These are phyloP conservation scores for Elongisporangium anandrum DNA, from an alignment of 352 stramenopile species.

Conservation along the genomic window DNA sequence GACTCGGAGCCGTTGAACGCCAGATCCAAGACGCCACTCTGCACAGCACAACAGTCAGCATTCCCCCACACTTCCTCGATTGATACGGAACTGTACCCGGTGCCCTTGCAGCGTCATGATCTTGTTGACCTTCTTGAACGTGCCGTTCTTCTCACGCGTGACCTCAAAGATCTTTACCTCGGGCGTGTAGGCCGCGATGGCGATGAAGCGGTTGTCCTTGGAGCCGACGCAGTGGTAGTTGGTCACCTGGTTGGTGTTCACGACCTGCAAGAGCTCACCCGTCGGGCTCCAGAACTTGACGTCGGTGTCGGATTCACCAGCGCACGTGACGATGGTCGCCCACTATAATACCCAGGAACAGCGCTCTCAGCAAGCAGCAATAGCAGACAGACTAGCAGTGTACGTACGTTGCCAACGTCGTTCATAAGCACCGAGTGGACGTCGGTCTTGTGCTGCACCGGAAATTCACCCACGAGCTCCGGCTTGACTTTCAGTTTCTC, in stretches of 20 bases:
- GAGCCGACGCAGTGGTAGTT: constrained; percentile 80
- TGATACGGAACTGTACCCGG: constrained; percentile 23
- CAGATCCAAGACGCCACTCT: constrained; percentile 74
- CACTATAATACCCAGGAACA: no score
- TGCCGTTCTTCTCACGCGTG: constrained; percentile 61
- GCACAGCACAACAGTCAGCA: not conserved
- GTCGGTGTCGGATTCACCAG: constrained; percentile 62
- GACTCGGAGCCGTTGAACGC: constrained; percentile 71
- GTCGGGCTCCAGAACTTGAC: constrained; percentile 80
- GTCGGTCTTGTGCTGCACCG: constrained; percentile 62
- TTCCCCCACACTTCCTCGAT: no score
- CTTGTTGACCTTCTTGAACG: constrained; percentile 81
- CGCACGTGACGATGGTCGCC: constrained; percentile 74
- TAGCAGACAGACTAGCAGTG: no score
- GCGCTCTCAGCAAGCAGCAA: no score
- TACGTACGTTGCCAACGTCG: constrained; percentile 59
- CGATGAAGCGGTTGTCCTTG: constrained; percentile 81
- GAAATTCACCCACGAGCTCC: constrained; percentile 61
- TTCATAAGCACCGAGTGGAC: constrained; percentile 83
- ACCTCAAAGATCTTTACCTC: constrained; percentile 86
- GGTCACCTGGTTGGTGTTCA: constrained; percentile 77
- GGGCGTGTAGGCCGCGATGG: constrained; percentile 73
- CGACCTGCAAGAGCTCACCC: constrained; percentile 60
- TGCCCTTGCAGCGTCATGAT: constrained; percentile 81
- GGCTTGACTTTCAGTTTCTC: constrained; percentile 77